Evolutionary conservation across 169 alveolate genomes (phyloP), one percentile per base, ranked within the genome.

Genomic region (Toxoplasma gondii): DNA sequence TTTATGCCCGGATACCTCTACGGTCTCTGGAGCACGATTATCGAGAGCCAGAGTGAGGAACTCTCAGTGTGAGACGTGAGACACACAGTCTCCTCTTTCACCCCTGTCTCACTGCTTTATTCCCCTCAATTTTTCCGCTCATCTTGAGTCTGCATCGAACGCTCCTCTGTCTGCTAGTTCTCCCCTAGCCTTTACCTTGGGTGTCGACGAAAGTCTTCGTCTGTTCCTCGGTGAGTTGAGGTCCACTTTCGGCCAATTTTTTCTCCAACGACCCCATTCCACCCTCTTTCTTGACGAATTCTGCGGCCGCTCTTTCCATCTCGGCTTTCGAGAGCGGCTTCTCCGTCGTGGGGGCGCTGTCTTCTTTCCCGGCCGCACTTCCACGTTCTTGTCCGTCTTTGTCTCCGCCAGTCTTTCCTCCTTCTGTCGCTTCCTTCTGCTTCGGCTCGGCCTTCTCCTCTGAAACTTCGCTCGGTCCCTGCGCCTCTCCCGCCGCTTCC

Each of bases 131-230:
- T n/a, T n/a, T n/a, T n/a, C n/a, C n/a, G n/a, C n/a, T n/a, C n/a
- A n/a, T n/a, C n/a, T n/a, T n/a, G n/a, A n/a, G n/a, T n/a, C n/a
- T n/a, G n/a, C n/a, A n/a, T n/a, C n/a, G n/a, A n/a, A n/a, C n/a
- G n/a, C n/a, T n/a, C n/a, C 58, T 12, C 4, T 12, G 12, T 4
- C 58, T 4, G 58, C 58, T 49, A 7, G 58, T 12, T 12, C 12
- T 49, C 12, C 58, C 58, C 12, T 12, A 16, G 44, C 2, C 29
- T 27, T 78, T 19, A 92, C 94, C 94, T 43, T 92, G 88, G 0
- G 94, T 81, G 54, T 92, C 94, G 22, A 92, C 94, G 41, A 92
- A 83, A 7, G 81, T 88, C 58, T 92, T 81, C 29, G 94, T 92
- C 53, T 92, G 91, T 53, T 92, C 91, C 44, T 81, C 92, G 41